Conservation (phyloP, 164 flowering plant species). For the grape (Vitis vinifera) region DNA sequence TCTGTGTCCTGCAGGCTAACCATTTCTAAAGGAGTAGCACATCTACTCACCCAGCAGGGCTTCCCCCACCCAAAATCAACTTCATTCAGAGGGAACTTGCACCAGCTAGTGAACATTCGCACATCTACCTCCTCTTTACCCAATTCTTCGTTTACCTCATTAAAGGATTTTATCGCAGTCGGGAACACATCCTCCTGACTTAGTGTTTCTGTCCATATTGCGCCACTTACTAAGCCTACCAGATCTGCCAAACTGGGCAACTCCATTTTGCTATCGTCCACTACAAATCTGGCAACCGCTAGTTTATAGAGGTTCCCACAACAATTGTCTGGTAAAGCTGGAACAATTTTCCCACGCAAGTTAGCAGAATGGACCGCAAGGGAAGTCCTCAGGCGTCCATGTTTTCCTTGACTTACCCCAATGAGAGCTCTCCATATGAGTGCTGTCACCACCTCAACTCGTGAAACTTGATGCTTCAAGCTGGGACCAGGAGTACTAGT, state of each 20-base stretch:
- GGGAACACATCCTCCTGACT: not conserved
- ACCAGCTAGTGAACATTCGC: not conserved
- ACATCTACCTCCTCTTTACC: not conserved
- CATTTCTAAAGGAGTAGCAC: not conserved
- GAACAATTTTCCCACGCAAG: slow-evolving; percentile 2
- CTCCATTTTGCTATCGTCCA: not conserved
- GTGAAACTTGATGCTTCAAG: not conserved
- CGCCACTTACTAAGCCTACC: not conserved
- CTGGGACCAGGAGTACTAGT: not conserved
- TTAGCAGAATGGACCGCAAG: not conserved
- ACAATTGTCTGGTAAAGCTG: not conserved
- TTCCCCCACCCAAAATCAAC: slow-evolving; percentile 21
- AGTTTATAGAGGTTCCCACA: slow-evolving; percentile 5
- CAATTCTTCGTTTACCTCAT: not conserved
- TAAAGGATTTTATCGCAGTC: not conserved
- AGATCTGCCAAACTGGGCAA: not conserved
- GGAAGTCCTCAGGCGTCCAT: slow-evolving; percentile 1
- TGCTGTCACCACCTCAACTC: slow-evolving; percentile 10
- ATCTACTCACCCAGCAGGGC: slow-evolving; percentile 1
- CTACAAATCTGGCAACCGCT: not conserved
- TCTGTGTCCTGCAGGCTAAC: slow-evolving; percentile 7
- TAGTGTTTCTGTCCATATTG: not conserved
- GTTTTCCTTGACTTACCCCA: not conserved
- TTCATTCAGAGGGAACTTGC: slow-evolving; percentile 10
- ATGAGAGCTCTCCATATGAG: slow-evolving; percentile 12